Evolutionary conservation across 257 asterid genomes (phyloP).

Genomic region (Rubia yunnanensis): DNA sequence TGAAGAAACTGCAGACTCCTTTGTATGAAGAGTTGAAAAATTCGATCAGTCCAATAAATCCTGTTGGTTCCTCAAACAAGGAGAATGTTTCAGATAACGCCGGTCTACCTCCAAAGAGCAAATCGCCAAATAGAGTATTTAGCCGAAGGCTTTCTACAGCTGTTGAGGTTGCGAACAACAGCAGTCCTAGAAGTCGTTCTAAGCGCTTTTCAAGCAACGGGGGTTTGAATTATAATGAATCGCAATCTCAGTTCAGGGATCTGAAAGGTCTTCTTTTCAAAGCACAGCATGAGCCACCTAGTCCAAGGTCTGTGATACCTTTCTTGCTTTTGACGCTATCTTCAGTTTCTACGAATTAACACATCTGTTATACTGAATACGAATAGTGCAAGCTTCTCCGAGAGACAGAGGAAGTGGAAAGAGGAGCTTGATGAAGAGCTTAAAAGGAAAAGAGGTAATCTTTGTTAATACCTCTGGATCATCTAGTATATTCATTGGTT

Average conservation of each 20-base stretch:
- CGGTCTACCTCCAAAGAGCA: conserved; percentile 86
- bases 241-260: conserved; percentile 25
- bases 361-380: conserved; percentile 9
- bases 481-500: not conserved
- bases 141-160: conserved; percentile 77
- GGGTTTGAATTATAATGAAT: conserved; percentile 40
- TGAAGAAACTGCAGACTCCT: conserved; percentile 90
- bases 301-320: conserved; percentile 52
- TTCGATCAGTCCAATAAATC: conserved; percentile 63
- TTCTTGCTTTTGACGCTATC: conserved; percentile 1
- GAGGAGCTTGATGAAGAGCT: conserved; percentile 97
- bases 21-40: conserved; percentile 78
- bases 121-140: conserved; percentile 63
- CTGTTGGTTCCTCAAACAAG: conserved; percentile 51
- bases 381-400: conserved; percentile 47
- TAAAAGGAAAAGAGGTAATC: conserved; percentile 79
- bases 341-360: conserved; percentile 13
- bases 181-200: conserved; percentile 58
- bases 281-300: conserved; percentile 52
- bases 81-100: conserved; percentile 64
- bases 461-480: conserved; percentile 7
- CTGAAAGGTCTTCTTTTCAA: conserved; percentile 40
- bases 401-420: conserved; percentile 87
- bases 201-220: conserved; percentile 66
- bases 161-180: conserved; percentile 43